Percentiles rank a stretch among this genome's conserved stretches.
phyloP scores from a whole-genome alignment of 2,329 filamentous ascomycete genomes.

The Pyrenophora graminea region DNA sequence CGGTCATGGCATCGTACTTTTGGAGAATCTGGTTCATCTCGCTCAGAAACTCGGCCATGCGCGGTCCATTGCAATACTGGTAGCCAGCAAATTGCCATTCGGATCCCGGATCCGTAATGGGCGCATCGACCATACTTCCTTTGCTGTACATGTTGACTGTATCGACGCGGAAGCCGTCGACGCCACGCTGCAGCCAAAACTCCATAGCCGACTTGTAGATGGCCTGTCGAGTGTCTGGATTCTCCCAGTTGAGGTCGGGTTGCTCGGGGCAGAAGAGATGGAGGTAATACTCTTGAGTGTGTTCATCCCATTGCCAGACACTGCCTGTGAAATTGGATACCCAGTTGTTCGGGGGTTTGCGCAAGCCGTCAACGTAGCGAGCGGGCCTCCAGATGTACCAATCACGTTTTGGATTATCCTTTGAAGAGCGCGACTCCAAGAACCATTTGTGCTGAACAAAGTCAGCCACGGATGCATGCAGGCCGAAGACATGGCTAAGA shows the following conservation, averaged over 20 bases:
- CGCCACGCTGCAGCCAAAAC: constrained; percentile 78
- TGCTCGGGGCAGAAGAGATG: constrained; percentile 76
- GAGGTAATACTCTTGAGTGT: constrained; percentile 74
- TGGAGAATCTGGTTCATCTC: constrained; percentile 66
- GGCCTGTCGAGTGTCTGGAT: constrained; percentile 66
- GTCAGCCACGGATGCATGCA: constrained; percentile 8
- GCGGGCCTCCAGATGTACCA: constrained; percentile 62
- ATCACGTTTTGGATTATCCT: constrained; percentile 55
- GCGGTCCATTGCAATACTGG: constrained; percentile 70
- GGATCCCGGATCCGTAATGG: constrained; percentile 34
- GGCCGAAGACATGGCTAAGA: not conserved
- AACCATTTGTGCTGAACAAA: constrained; percentile 59
- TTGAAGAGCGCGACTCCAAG: constrained; percentile 57
- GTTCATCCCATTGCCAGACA: constrained; percentile 72
- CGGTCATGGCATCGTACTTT: constrained; percentile 69
- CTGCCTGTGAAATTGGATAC: constrained; percentile 65
- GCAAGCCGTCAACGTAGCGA: constrained; percentile 58
- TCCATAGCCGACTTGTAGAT: constrained; percentile 71
- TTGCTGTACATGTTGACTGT: constrained; percentile 47
- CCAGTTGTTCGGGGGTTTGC: constrained; percentile 77
- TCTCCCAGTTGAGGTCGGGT: constrained; percentile 87
- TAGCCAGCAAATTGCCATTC: constrained; percentile 46
- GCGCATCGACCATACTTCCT: constrained; percentile 40
- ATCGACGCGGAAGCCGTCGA: constrained; percentile 53
- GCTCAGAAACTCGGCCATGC: constrained; percentile 68